phyloP scores from a whole-genome alignment of 352 stramenopile species.

The Globisporangium lucens region DNA sequence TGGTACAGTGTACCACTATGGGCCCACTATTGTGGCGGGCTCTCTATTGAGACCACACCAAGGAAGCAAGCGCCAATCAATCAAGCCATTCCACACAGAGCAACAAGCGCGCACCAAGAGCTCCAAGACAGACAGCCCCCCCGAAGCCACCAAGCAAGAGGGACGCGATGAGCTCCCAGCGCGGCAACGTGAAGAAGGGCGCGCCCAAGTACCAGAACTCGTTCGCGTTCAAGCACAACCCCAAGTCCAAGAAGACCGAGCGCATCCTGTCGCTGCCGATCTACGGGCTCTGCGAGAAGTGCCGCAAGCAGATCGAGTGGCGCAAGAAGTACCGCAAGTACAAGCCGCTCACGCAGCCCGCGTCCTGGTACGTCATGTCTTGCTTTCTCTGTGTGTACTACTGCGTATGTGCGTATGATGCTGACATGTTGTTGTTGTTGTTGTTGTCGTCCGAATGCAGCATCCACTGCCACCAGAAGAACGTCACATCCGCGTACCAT shows the following conservation, averaged over 20 bases:
- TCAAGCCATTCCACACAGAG: slow-evolving; percentile 1
- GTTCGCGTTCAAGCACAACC: slow-evolving; percentile 98
- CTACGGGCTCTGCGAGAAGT: slow-evolving; percentile 91
- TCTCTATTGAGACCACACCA: neutral
- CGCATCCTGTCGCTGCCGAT: slow-evolving; percentile 91
- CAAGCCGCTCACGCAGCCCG: slow-evolving; percentile 94
- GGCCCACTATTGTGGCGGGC: neutral
- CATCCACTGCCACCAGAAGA: slow-evolving; percentile 91
- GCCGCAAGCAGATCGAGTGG: slow-evolving; percentile 97
- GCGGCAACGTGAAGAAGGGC: slow-evolving; percentile 81
- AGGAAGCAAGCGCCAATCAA: slow-evolving; percentile 12
- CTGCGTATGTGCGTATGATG: neutral
- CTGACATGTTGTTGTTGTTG: neutral
- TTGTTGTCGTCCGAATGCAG: slow-evolving; percentile 30
- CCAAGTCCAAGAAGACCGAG: slow-evolving; percentile 97
- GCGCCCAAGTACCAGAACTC: slow-evolving; percentile 96
- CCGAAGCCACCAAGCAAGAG: neutral
- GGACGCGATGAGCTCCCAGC: slow-evolving; percentile 75
- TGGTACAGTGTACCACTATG: neutral
- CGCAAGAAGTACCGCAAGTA: slow-evolving; percentile 99
- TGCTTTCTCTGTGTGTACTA: neutral
- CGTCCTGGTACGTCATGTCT: slow-evolving; percentile 68
- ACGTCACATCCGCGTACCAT: slow-evolving; percentile 93
- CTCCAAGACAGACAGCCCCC: neutral
- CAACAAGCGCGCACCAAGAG: neutral